phyloP scores from a whole-genome alignment of 345 rosid species.

The Gynandropsis gynandra region DNA sequence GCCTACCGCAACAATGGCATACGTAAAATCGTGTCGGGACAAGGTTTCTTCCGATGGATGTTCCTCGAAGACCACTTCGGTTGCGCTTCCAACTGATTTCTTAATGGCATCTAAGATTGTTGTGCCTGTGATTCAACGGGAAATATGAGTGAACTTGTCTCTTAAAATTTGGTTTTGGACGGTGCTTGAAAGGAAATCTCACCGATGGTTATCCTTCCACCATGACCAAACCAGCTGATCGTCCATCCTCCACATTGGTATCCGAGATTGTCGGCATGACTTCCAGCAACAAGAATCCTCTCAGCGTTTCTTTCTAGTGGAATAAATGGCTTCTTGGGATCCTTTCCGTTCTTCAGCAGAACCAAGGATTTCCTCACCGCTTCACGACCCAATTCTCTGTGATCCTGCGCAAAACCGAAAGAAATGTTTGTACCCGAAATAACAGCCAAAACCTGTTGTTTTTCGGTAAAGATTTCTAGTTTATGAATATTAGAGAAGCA shows the following conservation, averaged over 20 bases:
- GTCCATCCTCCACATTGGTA: constrained; percentile 93
- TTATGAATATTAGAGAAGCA: too few species aligned
- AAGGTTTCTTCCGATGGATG: constrained; percentile 46
- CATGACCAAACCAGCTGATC: constrained; percentile 43
- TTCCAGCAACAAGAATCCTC: constrained; percentile 62
- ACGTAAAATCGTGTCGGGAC: constrained; percentile 35
- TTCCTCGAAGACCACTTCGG: constrained; percentile 51
- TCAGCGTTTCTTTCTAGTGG: constrained; percentile 49
- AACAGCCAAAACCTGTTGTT: too few species aligned
- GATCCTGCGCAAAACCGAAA: constrained; percentile 29
- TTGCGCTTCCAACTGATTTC: constrained; percentile 42
- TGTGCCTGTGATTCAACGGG: not conserved
- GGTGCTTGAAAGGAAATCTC: not conserved
- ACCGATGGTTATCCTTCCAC: constrained; percentile 74
- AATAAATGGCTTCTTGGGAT: constrained; percentile 35
- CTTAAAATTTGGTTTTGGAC: too few species aligned
- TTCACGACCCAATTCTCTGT: constrained; percentile 62
- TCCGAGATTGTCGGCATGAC: constrained; percentile 70
- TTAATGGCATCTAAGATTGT: constrained; percentile 42
- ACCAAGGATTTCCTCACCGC: constrained; percentile 84
- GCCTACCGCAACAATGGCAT: constrained; percentile 66
- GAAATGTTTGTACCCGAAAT: constrained; percentile 11
- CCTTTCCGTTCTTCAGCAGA: constrained; percentile 66
- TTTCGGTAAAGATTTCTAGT: too few species aligned
- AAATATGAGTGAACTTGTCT: too few species aligned